Percentiles rank a stretch among this genome's conserved stretches.
phyloP scores from a whole-genome alignment of 2,329 filamentous ascomycete species.

The Bipolaris sorokiniana region DNA sequence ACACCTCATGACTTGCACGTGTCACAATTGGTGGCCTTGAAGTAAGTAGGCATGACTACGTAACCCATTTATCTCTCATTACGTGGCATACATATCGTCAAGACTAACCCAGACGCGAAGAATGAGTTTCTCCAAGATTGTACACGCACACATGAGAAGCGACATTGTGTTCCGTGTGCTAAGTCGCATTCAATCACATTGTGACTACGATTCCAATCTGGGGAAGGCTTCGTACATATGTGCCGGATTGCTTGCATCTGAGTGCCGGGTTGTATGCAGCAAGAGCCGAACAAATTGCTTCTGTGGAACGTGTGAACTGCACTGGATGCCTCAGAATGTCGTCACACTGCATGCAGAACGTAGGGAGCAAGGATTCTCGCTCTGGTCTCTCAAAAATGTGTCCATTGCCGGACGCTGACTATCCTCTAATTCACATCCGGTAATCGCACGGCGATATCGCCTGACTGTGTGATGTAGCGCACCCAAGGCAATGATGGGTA shows the following conservation, averaged over 20 bases:
- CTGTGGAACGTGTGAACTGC: background rate
- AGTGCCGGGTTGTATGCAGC: background rate
- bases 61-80: background rate
- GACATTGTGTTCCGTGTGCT: background rate
- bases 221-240: constrained; percentile 1
- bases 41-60: background rate
- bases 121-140: background rate
- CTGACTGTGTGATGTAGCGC: constrained; percentile 96
- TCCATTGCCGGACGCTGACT: background rate
- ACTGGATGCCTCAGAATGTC: background rate
- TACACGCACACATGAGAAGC: background rate
- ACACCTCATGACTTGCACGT: background rate
- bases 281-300: constrained; percentile 4
- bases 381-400: constrained; percentile 3
- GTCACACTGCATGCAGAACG: background rate
- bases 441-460: constrained; percentile 92
- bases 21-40: background rate
- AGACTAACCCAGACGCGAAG: background rate
- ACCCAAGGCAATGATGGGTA: constrained; percentile 98
- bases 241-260: background rate
- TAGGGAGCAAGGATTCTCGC: background rate
- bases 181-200: background rate
- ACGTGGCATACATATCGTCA: background rate
- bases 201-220: background rate
- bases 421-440: constrained; percentile 76